Evolutionary conservation across 176 grass and related monocot genomes (phyloP), one percentile per base, ranked within the genome.

Genomic region (Puccinellia tenuiflora): DNA sequence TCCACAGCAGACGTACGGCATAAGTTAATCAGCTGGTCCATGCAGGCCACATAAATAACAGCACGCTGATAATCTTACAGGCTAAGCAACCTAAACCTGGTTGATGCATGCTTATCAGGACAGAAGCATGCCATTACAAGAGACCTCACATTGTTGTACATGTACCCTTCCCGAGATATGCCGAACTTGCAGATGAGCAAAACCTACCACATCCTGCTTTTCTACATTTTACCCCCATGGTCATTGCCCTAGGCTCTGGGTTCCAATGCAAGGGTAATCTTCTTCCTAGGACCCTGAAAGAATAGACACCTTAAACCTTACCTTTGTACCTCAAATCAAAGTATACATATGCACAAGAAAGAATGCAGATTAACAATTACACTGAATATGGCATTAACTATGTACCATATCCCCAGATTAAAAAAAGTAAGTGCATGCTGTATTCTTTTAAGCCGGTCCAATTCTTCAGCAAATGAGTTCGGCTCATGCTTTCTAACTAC

Each of bases 261-360:
- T 85, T 92, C 89, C 93, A 96, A 89, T 22, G 89, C 89, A 83
- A 99, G 87, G 29, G 93, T 86, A 65, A 99, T 99, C 91, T 99
- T 99, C 77, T 99, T 99, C 68, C 97, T 93, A 79, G 97, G 97
- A 92, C 97, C 97, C 97, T 99, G 88, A 81, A 86, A 85, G 54
- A 88, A 54, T 38, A 81, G 0, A 42, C 20, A 33, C 16, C 9
- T 61, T 59, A 31, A 83, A 12, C 38, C 33, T 60, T 28, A 24
- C 21, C 22, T 45, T 47, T 26, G 2, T 15, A 30, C 21, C 42
- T 50, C 1, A n/a, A 46, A 42, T 33, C 39, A 75, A 57, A 54
- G 35, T 21, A 79, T 17, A 59, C 11, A 18, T 28, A 47, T 48
- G 38, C 11, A 63, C 14, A 74, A 79, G 17, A 78, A 87, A 51